A percentile compares a stretch with the other conserved stretches of the same genome.
phyloP scores from a whole-genome alignment of 495 filamentous ascomycete genomes.

The Trichoderma virens region DNA sequence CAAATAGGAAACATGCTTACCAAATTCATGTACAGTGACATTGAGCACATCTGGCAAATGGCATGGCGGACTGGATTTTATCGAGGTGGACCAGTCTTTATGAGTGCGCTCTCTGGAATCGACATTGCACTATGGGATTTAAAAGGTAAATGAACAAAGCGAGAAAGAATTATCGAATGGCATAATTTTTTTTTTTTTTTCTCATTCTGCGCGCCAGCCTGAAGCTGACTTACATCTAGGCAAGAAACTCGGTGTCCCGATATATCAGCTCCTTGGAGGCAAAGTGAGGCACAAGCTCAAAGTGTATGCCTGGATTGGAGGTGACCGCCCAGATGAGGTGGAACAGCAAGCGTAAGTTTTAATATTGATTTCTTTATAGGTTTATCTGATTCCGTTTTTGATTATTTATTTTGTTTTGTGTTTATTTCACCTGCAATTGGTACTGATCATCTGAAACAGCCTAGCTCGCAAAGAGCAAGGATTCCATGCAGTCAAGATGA shows the following conservation, averaged over 20 bases:
- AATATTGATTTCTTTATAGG: background rate
- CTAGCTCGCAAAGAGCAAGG: conserved; percentile 61
- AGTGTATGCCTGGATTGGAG: conserved; percentile 85
- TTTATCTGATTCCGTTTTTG: too few species aligned
- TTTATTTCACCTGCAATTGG: background rate
- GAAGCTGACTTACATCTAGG: conserved; percentile 18
- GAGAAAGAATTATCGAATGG: background rate
- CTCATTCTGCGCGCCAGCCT: background rate
- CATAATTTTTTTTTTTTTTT: background rate
- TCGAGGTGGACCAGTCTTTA: conserved; percentile 75
- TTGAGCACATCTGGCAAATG: conserved; percentile 74
- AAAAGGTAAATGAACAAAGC: conserved; percentile 36
- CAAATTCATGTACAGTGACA: conserved; percentile 55
- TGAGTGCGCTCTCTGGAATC: conserved; percentile 71
- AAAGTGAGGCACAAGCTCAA: conserved; percentile 65
- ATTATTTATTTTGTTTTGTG: too few species aligned
- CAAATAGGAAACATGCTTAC: conserved; percentile 5
- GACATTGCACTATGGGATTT: conserved; percentile 83
- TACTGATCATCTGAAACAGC: conserved; percentile 16
- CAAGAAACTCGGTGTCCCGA: conserved; percentile 55
- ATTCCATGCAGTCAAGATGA: conserved; percentile 73
- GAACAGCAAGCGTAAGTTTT: conserved; percentile 49
- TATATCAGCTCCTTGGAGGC: conserved; percentile 68
- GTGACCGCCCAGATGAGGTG: conserved; percentile 68
- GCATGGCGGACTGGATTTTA: conserved; percentile 67